A percentile compares a stretch with the other conserved stretches of the same genome.
Evolutionary conservation across 2,329 filamentous ascomycete genomes (phyloP).

Genomic region (Aspergillus sp.): DNA sequence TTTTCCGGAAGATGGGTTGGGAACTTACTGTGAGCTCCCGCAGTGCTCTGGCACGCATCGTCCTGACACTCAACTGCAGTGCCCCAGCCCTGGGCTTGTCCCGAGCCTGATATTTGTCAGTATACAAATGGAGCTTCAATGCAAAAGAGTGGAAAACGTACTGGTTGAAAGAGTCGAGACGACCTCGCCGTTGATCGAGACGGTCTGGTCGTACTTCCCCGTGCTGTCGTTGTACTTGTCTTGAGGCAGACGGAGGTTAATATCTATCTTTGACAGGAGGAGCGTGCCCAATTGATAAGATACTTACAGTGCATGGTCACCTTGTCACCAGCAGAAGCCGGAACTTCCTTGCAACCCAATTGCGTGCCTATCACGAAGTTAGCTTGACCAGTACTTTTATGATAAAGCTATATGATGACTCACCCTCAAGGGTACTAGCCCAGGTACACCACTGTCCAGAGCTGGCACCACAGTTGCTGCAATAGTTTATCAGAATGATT

Average conservation of each 20-base stretch:
- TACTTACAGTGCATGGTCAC: constrained; percentile 32
- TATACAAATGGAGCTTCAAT: neutral
- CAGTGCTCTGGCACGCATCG: constrained; percentile 28
- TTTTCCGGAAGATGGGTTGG: neutral
- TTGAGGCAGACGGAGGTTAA: neutral
- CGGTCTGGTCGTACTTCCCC: constrained; percentile 33
- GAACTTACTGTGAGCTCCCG: constrained; percentile 34
- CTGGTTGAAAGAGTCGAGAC: constrained; percentile 34
- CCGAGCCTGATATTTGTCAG: constrained; percentile 23
- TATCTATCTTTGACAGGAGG: neutral
- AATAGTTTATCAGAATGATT: too few species aligned
- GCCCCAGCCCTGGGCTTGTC: constrained; percentile 35
- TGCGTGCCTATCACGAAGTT: constrained; percentile 16
- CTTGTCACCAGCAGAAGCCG: constrained; percentile 28
- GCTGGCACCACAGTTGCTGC: constrained; percentile 25
- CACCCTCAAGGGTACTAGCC: constrained; percentile 34
- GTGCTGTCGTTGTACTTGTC: constrained; percentile 36
- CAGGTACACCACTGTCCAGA: constrained; percentile 37
- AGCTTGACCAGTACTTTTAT: neutral
- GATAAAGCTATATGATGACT: neutral
- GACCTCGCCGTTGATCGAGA: constrained; percentile 31
- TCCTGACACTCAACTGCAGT: constrained; percentile 38
- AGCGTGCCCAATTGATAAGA: neutral
- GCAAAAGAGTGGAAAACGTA: neutral
- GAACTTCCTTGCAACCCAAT: constrained; percentile 31